These are phyloP conservation scores for Penicillium sp. DNA, from an alignment of 2,329 filamentous ascomycete genomes.

Conservation along the genomic window DNA sequence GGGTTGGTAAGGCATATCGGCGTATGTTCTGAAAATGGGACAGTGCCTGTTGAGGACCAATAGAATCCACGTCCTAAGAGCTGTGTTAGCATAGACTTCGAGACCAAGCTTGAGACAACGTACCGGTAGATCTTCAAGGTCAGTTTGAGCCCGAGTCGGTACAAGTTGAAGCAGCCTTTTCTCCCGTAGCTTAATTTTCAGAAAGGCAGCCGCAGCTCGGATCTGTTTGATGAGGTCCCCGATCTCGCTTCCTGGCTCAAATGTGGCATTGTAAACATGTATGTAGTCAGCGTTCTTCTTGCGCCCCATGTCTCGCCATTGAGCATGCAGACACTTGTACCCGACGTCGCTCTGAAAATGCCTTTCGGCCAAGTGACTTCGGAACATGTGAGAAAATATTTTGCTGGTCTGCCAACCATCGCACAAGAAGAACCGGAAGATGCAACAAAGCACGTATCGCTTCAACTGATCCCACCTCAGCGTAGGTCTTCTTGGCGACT, in stretches of 20 bases:
- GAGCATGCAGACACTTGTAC: too few relatives aligned
- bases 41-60: too few relatives aligned
- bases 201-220: conserved; percentile 5
- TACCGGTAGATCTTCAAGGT: too few relatives aligned
- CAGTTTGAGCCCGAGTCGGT: too few relatives aligned
- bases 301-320: conserved; percentile 10
- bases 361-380: conserved; percentile 15
- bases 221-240: conserved; percentile 12
- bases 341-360: conserved; percentile 15
- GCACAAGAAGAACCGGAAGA: conserved; percentile 25
- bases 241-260: conserved; percentile 17
- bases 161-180: not conserved
- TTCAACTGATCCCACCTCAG: conserved; percentile 21
- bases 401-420: conserved; percentile 6
- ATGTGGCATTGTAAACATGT: conserved; percentile 24
- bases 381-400: conserved; percentile 32
- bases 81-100: too few relatives aligned
- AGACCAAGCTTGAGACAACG: too few relatives aligned
- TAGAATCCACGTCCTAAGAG: too few relatives aligned
- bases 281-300: conserved; percentile 23
- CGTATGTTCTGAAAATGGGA: not conserved
- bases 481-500: not conserved
- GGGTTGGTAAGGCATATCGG: too few relatives aligned
- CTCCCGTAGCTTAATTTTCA: conserved; percentile 4
- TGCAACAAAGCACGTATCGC: conserved; percentile 26